Evolutionary conservation across 2,329 filamentous ascomycete species (phyloP), one percentile per base, ranked within the genome.

Genomic region (Juglanconis sp.): DNA sequence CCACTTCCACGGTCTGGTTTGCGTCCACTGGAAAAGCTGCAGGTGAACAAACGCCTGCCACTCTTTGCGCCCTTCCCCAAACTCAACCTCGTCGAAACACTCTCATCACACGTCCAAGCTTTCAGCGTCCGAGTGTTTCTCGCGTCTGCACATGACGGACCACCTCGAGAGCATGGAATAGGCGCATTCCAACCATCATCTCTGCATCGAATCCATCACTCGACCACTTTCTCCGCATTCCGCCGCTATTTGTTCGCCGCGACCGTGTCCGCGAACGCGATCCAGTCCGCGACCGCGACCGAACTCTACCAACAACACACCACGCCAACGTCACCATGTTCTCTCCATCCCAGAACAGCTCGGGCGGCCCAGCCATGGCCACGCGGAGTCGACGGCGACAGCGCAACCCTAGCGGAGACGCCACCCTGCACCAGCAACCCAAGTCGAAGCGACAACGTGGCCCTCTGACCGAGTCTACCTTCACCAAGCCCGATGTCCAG

Each of bases 361-460:
- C 81, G 65, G 78, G 79, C 67, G 80, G 81, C 66, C 79, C 83
- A 35, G 79, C 81, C 67, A 82, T 78, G 65, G 80, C 82, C 56
- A 85, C 83, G 57, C 80, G 85, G 64, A 85, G 83, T 67, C 83
- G 86, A 61, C 81, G 86, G 63, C 81, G 86, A 60, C 85, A 85
- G 71, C 82, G 86, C 60, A 85, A 85, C 54, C 71, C 76, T 67
- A 84, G 79, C 68, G 77, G 80, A 59, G 85, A 87, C 61, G 55
- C 55, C 51, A 79, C 74, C 68, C 72, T 82, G 56, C 72, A 75
- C 53, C 79, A 83, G 64, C 81, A 84, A 67, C 86, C 86, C 34
- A 88, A 87, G 72, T 81, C 84, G 11, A 88, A 88, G 76, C 81
- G 86, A 64, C 83, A 84, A 69, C 79, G 86, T 65, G 73, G 85